These are phyloP conservation scores for Coriolopsis trogii DNA, from an alignment of 1,284 basidiomycete genomes.

Conservation along the genomic window DNA sequence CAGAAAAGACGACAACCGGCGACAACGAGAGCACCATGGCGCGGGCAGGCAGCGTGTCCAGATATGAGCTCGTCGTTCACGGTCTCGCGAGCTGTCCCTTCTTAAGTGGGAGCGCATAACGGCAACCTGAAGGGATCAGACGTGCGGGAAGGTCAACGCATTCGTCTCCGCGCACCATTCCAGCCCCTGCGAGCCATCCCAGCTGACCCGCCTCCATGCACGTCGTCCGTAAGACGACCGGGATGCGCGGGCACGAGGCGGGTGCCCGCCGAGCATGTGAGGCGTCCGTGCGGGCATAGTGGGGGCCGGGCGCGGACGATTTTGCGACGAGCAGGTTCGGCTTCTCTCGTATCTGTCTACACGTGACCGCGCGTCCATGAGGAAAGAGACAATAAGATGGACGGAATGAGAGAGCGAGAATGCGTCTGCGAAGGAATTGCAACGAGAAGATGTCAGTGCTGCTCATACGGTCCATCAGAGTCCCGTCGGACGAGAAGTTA, in stretches of 20 bases:
- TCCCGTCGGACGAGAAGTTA: neutral
- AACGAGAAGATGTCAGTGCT: neutral
- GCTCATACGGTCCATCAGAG: neutral
- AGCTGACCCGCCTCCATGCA: constrained; percentile 10
- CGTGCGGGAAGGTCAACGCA: neutral
- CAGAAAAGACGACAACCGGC: neutral
- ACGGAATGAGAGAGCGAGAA: constrained; percentile 1
- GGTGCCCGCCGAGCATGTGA: constrained; percentile 11
- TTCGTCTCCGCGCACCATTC: constrained; percentile 1
- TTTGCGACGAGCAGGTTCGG: neutral
- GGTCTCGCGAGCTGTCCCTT: too few relatives aligned
- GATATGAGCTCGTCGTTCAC: constrained; percentile 1
- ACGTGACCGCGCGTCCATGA: constrained; percentile 9
- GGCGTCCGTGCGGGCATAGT: constrained; percentile 11
- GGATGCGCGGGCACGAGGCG: constrained; percentile 3
- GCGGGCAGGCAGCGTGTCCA: too few relatives aligned
- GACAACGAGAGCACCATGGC: constrained; percentile 9
- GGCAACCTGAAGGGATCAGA: too few relatives aligned
- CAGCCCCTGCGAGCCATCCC: neutral
- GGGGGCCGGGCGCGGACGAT: constrained; percentile 11
- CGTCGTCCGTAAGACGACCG: constrained; percentile 2
- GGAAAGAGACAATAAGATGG: constrained; percentile 6
- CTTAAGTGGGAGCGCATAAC: too few relatives aligned
- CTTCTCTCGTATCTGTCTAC: constrained; percentile 2
- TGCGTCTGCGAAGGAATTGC: neutral